phyloP scores from a whole-genome alignment of 805 yeast genomes.

The Wickerhamiella azyma region DNA sequence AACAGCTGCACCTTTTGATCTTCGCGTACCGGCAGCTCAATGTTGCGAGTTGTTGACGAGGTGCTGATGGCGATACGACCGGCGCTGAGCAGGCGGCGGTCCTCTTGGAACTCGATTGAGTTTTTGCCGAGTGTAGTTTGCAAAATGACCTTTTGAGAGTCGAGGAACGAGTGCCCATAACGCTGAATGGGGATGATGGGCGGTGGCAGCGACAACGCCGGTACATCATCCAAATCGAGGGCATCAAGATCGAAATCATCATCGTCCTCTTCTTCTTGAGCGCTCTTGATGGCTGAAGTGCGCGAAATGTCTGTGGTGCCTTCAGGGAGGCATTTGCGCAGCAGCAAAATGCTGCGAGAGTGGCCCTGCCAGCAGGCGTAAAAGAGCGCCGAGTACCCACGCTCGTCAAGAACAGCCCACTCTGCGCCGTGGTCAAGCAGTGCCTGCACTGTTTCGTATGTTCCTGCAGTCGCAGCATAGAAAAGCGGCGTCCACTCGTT shows the following conservation, averaged over 20 bases:
- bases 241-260: conserved; percentile 14
- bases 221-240: conserved; percentile 54
- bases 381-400: conserved; percentile 65
- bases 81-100: conserved; percentile 28
- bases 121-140: conserved; percentile 40
- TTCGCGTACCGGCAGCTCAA: conserved; percentile 64
- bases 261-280: conserved; percentile 13
- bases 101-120: conserved; percentile 32
- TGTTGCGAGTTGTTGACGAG: conserved; percentile 59
- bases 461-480: conserved; percentile 81
- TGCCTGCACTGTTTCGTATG: conserved; percentile 51
- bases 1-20: conserved; percentile 59
- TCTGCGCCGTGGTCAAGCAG: conserved; percentile 65
- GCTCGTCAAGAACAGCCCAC: conserved; percentile 56
- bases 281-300: neutral
- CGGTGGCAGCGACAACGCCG: conserved; percentile 86
- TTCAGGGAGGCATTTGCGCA: conserved; percentile 30
- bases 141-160: conserved; percentile 63
- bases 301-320: conserved; percentile 14
- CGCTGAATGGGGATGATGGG: conserved; percentile 88
- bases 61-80: conserved; percentile 69
- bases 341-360: conserved; percentile 58
- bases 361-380: conserved; percentile 94
- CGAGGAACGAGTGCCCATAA: conserved; percentile 92
- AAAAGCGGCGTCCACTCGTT: conserved; percentile 91